These are phyloP conservation scores for Suillus subaureus DNA, from an alignment of 768 basidiomycete species.

Conservation along the genomic window DNA sequence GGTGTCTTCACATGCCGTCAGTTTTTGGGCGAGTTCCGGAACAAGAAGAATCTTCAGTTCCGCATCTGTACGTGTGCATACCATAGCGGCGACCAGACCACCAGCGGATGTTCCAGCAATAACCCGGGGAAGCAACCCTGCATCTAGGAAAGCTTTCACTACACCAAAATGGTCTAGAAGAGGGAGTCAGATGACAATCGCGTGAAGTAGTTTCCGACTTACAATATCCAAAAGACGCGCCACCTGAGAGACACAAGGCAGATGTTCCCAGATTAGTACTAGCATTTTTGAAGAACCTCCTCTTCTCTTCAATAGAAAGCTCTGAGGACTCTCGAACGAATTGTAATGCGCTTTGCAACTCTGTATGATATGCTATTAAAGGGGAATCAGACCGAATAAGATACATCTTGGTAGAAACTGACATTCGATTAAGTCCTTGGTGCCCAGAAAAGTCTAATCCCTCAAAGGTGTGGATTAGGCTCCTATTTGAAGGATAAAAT, in stretches of 20 bases:
- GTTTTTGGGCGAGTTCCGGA: conserved; percentile 81
- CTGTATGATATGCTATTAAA: conserved; percentile 74
- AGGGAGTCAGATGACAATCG: conserved; percentile 2
- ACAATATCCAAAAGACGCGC: conserved; percentile 95
- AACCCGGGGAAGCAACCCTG: conserved; percentile 83
- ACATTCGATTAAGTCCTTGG: conserved; percentile 90
- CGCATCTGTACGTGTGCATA: conserved; percentile 86
- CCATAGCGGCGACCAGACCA: conserved; percentile 73
- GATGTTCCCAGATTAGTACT: conserved; percentile 91
- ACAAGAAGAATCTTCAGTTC: conserved; percentile 79
- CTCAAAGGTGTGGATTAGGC: conserved; percentile 16
- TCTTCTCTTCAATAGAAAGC: conserved; percentile 85
- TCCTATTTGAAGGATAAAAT: conserved; percentile 9
- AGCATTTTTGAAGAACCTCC: conserved; percentile 85
- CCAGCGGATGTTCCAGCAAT: conserved; percentile 96
- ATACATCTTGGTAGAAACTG: conserved; percentile 20
- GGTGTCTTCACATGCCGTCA: conserved; percentile 83
- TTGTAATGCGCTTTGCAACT: conserved; percentile 74
- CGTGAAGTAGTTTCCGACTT: conserved; percentile 27
- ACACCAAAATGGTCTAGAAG: conserved; percentile 83
- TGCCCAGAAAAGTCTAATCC: conserved; percentile 85
- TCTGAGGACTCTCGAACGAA: conserved; percentile 76
- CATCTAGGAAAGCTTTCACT: conserved; percentile 89
- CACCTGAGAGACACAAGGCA: conserved; percentile 94
- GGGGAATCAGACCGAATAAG: conserved; percentile 5